Percentiles rank a stretch among this genome's conserved stretches.
Conservation (phyloP, 352 stramenopile genomes). For the Phytopythium montanum region DNA sequence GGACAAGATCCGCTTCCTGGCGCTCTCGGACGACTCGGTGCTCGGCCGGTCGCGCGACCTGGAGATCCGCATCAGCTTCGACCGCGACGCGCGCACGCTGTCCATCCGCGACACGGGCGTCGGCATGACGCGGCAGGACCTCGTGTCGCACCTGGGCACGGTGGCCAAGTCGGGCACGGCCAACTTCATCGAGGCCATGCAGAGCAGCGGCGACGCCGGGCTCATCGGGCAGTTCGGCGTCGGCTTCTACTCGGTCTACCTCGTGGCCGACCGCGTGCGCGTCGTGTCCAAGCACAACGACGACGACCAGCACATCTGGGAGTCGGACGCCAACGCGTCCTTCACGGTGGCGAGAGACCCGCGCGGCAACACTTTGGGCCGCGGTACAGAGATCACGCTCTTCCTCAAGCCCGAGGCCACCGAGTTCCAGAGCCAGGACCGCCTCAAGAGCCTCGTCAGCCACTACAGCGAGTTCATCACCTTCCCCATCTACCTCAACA, state of each 20-base stretch:
- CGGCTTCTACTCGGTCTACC: conserved; percentile 99
- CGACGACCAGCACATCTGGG: conserved; percentile 98
- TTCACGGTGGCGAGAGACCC: conserved; percentile 97
- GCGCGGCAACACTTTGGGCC: conserved; percentile 92
- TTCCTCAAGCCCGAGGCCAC: conserved; percentile 98
- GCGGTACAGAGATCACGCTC: conserved; percentile 98
- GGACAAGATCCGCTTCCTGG: conserved; percentile 99
- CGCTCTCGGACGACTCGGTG: conserved; percentile 88
- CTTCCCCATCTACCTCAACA: conserved; percentile 98
- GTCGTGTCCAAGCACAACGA: conserved; percentile 98
- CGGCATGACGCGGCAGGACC: conserved; percentile 98
- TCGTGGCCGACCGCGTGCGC: conserved; percentile 94
- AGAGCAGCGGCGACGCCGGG: conserved; percentile 86
- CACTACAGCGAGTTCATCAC: conserved; percentile 99
- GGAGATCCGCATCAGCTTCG: conserved; percentile 96
- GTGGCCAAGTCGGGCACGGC: conserved; percentile 98
- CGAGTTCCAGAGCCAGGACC: conserved; percentile 94
- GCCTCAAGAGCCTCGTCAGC: conserved; percentile 94
- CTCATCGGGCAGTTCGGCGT: conserved; percentile 99
- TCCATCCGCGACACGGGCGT: conserved; percentile 98
- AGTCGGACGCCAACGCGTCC: conserved; percentile 95
- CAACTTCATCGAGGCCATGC: conserved; percentile 98
- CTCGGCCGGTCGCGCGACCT: conserved; percentile 86
- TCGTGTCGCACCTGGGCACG: conserved; percentile 97
- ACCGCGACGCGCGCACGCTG: conserved; percentile 94